Evolutionary conservation across 805 yeast genomes (phyloP).

Genomic region (Candida takata): DNA sequence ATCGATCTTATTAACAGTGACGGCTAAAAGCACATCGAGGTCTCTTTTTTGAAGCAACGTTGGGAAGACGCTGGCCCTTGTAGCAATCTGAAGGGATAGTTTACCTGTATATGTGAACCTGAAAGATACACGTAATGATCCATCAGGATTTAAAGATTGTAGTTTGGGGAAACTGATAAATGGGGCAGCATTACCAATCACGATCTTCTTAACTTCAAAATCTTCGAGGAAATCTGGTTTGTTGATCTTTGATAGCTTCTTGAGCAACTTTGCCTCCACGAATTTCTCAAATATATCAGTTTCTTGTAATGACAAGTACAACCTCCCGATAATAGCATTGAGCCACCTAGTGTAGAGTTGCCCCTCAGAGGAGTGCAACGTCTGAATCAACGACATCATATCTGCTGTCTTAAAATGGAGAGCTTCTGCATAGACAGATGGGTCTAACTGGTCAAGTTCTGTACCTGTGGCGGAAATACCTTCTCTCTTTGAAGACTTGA

Average conservation of each 20-base stretch:
- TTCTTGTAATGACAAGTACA: slow-evolving; percentile 69
- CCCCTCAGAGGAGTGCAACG: slow-evolving; percentile 74
- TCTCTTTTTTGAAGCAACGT: slow-evolving; percentile 65
- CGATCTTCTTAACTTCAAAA: slow-evolving; percentile 62
- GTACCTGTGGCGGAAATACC: slow-evolving; percentile 11
- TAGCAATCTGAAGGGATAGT: slow-evolving; percentile 68
- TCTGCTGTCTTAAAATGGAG: slow-evolving; percentile 65
- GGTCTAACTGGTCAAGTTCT: slow-evolving; percentile 37
- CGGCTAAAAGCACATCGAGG: slow-evolving; percentile 64
- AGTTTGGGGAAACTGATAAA: slow-evolving; percentile 66
- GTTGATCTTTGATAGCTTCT: slow-evolving; percentile 71
- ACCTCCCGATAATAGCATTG: slow-evolving; percentile 78
- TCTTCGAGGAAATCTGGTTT: slow-evolving; percentile 86
- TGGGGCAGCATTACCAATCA: slow-evolving; percentile 79
- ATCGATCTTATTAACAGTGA: slow-evolving; percentile 58
- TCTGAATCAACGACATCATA: slow-evolving; percentile 66
- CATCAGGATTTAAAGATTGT: slow-evolving; percentile 69
- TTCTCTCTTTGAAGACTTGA: slow-evolving; percentile 59
- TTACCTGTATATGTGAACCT: slow-evolving; percentile 69
- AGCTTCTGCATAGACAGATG: slow-evolving; percentile 63
- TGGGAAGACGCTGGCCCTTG: slow-evolving; percentile 73
- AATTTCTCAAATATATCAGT: slow-evolving; percentile 59
- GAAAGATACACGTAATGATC: slow-evolving; percentile 55
- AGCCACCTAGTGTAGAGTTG: slow-evolving; percentile 85
- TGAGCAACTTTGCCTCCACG: slow-evolving; percentile 52